Evolutionary conservation across 2,329 filamentous ascomycete genomes (phyloP).

Genomic region (Pseudocercospora fijiensis): DNA sequence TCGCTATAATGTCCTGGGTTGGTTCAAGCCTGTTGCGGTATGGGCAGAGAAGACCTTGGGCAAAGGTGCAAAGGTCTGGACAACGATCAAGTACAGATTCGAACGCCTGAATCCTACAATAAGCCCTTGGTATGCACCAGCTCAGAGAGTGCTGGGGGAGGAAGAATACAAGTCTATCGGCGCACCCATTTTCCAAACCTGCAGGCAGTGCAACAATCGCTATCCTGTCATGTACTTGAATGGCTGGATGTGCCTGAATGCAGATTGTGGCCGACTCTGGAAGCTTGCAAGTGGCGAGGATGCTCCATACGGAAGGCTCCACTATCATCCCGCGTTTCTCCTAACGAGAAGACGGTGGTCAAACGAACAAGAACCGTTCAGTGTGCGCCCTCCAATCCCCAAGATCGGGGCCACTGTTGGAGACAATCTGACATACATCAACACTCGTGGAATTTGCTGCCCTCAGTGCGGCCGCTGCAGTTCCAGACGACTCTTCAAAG

Average conservation of each 20-base stretch:
- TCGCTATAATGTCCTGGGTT: conserved; percentile 65
- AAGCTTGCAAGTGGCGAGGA: conserved; percentile 39
- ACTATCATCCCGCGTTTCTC: conserved; percentile 60
- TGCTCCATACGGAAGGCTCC: conserved; percentile 38
- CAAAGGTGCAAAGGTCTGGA: conserved; percentile 32
- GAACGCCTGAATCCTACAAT: conserved; percentile 59
- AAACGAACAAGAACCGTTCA: conserved; percentile 41
- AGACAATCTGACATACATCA: conserved; percentile 52
- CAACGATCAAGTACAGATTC: conserved; percentile 60
- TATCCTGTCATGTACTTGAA: conserved; percentile 45
- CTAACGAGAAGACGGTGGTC: conserved; percentile 51
- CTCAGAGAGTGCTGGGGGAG: conserved; percentile 15
- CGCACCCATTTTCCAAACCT: conserved; percentile 39
- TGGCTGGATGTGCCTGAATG: conserved; percentile 60
- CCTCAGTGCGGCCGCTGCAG: conserved; percentile 62
- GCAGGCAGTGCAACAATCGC: conserved; percentile 32
- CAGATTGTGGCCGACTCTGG: conserved; percentile 58
- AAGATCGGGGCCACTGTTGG: conserved; percentile 42
- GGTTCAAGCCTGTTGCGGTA: conserved; percentile 66
- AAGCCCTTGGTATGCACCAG: conserved; percentile 49
- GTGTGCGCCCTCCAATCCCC: conserved; percentile 44
- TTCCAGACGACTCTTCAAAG: conserved; percentile 59
- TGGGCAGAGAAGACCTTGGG: conserved; percentile 61
- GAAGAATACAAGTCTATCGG: conserved; percentile 10
- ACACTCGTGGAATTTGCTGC: conserved; percentile 66